Percentiles rank a stretch among this genome's conserved stretches.
phyloP scores from a whole-genome alignment of 2,329 filamentous ascomycete species.

The Colletotrichum sp. region DNA sequence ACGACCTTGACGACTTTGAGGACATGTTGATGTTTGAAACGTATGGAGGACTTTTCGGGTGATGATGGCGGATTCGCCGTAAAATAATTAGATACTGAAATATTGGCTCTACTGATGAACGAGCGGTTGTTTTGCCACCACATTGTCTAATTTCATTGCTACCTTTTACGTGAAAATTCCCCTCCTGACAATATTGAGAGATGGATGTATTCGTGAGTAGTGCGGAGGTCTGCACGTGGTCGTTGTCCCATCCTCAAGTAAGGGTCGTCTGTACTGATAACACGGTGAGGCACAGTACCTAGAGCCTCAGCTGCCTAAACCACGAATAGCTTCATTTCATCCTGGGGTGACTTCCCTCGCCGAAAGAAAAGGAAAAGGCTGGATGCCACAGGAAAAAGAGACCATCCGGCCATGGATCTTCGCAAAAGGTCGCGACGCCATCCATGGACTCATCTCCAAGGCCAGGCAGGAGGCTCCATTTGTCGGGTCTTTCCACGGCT shows the following conservation, averaged over 20 bases:
- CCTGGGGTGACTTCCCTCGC: background rate
- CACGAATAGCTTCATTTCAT: background rate
- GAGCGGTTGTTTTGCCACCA: background rate
- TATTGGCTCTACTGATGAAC: background rate
- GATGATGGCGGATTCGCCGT: background rate
- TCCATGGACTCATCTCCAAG: background rate
- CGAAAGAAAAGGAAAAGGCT: background rate
- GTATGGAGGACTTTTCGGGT: background rate
- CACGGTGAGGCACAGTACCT: background rate
- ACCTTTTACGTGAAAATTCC: accelerated
- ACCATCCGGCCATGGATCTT: background rate
- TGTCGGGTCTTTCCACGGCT: background rate
- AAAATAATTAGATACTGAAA: background rate
- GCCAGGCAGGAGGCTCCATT: background rate
- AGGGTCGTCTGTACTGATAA: background rate
- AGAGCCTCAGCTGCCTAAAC: background rate
- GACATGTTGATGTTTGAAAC: slow-evolving; percentile 1
- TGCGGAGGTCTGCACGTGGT: background rate
- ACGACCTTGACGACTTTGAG: background rate
- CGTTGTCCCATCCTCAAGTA: background rate
- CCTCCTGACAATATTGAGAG: background rate
- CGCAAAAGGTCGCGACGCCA: background rate
- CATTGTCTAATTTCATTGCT: background rate
- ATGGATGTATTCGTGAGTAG: background rate
- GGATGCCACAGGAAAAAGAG: background rate